Evolutionary conservation across 306 rosid genomes (phyloP).

Genomic region (Medicago arabica): DNA sequence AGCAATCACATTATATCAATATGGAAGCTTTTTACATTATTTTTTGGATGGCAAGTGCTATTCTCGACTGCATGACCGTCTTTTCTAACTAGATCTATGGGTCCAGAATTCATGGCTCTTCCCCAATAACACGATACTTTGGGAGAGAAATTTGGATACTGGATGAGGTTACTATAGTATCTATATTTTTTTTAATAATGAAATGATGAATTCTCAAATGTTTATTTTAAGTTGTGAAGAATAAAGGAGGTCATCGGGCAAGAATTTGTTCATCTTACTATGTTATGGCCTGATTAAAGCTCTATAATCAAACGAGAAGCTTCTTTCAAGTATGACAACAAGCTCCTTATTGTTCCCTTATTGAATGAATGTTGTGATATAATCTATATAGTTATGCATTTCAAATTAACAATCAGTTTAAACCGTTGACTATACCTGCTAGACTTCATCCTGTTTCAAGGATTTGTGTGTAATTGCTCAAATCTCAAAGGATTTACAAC

Average conservation of each 20-base stretch:
- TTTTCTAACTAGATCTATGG: slow-evolving; percentile 6
- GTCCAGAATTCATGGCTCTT: slow-evolving; percentile 3
- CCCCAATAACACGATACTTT: neutral
- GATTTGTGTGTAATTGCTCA: too few species aligned
- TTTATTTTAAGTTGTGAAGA: slow-evolving; percentile 10
- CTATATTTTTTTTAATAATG: slow-evolving; percentile 17
- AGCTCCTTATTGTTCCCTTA: too few species aligned
- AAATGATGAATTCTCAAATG: neutral
- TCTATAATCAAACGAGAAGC: too few species aligned
- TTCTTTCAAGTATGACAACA: too few species aligned
- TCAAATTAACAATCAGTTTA: too few species aligned
- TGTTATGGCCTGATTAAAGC: too few species aligned
- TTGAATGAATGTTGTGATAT: too few species aligned
- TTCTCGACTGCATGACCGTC: neutral
- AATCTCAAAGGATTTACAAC: too few species aligned
- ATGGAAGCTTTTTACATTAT: slow-evolving; percentile 42
- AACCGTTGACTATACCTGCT: too few species aligned
- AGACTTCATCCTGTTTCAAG: too few species aligned
- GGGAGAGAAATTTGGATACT: slow-evolving; percentile 19
- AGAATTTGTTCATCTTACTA: neutral
- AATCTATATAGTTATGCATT: too few species aligned
- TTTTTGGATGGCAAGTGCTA: slow-evolving; percentile 11
- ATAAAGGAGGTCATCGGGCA: neutral
- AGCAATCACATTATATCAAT: slow-evolving; percentile 49
- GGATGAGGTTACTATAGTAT: slow-evolving; percentile 18